phyloP scores from a whole-genome alignment of 2,329 filamentous ascomycete species.

The Stemphylium beticola region DNA sequence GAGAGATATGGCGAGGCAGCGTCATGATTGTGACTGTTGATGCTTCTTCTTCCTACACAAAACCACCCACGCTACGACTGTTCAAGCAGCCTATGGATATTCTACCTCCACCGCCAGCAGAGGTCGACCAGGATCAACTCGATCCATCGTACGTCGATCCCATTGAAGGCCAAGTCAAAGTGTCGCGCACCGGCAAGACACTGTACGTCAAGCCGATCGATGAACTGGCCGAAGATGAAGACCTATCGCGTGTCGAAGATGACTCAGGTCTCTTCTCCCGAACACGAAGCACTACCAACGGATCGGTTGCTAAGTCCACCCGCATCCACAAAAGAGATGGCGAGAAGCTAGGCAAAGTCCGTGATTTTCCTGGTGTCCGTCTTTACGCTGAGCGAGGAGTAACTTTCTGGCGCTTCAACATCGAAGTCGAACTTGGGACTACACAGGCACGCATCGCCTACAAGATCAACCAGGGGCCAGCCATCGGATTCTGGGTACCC shows the following conservation, averaged over 20 bases:
- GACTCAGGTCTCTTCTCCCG: slow-evolving; percentile 84
- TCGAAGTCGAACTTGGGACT: slow-evolving; percentile 84
- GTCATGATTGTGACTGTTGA: slow-evolving; percentile 96
- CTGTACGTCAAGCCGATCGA: slow-evolving; percentile 91
- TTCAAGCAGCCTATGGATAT: slow-evolving; percentile 88
- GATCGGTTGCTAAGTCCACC: slow-evolving; percentile 45
- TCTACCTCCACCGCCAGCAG: slow-evolving; percentile 75
- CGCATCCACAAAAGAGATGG: slow-evolving; percentile 69
- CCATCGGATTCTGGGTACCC: slow-evolving; percentile 93
- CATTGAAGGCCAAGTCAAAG: slow-evolving; percentile 82
- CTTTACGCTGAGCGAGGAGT: slow-evolving; percentile 84
- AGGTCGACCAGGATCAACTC: slow-evolving; percentile 68
- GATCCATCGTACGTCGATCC: slow-evolving; percentile 87
- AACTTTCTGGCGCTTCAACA: slow-evolving; percentile 97
- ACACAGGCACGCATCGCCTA: slow-evolving; percentile 89
- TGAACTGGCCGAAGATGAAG: slow-evolving; percentile 76
- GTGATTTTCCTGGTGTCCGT: slow-evolving; percentile 80
- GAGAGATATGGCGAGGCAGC: slow-evolving; percentile 89
- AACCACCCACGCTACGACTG: slow-evolving; percentile 76
- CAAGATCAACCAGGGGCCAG: slow-evolving; percentile 89
- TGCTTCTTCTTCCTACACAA: slow-evolving; percentile 79
- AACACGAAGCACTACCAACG: slow-evolving; percentile 58
- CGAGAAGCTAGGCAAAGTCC: slow-evolving; percentile 80
- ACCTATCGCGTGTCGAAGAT: slow-evolving; percentile 79
- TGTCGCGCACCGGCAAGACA: slow-evolving; percentile 83